Evolutionary conservation across 371 early-diverging fungal species (phyloP), one percentile per base, ranked within the genome.

Genomic region (Thermomucor indicae-seudaticae): DNA sequence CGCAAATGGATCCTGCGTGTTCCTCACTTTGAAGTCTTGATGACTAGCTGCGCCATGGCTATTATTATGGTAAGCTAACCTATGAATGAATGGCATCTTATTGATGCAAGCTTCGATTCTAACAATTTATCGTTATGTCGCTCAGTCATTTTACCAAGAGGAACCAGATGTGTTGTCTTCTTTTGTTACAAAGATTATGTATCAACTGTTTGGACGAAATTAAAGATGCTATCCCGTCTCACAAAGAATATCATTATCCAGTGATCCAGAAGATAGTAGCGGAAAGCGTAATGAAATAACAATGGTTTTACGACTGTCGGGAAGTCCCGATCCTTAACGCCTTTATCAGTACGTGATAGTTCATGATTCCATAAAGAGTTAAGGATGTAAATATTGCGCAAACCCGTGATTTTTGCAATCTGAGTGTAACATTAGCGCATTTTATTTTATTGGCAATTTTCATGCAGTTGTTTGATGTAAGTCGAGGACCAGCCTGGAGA

Each of bases 101-200:
- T 14, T 32, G 32, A 32, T 32, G 10, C 2, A n/a, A 22, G 39
- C 29, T 22, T 42, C 19, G 39, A 7, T 29, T 27, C 24, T 31
- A 16, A 27, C 4, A 25, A 29, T 19, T 53, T n/a, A 46, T 4
- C 48, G n/a, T 54, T 39, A 40, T 19, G 43, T 10, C 14, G 38
- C 11, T 27, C 44, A 77, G 77, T 75, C 82, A 2, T 81, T 81
- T 62, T 81, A 81, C 65, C 82, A 81, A 54, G 78, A 74, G 45
- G 82, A 81, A 57, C 69, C 76, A 4, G 78, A 81, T 47, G 79
- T 79, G 0, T 59, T 81, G 6, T 81, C 82, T 1, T 70, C 76
- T 8, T 79, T 81, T 60, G 79, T 81, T 6, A 67, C 71, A 16
- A 74, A 75, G 41, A 62, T 79, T 34, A 78, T 79, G 65, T 76